These are phyloP conservation scores for Filobasidium floriforme DNA, from an alignment of 768 basidiomycete genomes.

Conservation along the genomic window DNA sequence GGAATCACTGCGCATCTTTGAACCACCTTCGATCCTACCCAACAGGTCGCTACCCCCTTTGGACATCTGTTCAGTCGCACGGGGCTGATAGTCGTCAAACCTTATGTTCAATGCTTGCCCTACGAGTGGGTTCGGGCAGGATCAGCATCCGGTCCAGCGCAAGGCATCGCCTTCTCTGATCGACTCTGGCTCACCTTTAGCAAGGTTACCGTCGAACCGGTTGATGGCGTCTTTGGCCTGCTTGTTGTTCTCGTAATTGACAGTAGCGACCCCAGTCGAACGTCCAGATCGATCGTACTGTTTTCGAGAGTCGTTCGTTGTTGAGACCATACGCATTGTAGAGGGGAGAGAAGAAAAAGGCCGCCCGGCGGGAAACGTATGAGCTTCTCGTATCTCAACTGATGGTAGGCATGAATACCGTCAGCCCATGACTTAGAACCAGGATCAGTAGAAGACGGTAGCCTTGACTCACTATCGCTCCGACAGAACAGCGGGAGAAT, in stretches of 20 bases:
- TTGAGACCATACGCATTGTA: neutral
- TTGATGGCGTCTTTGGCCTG: constrained; percentile 79
- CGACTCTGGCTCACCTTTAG: constrained; percentile 59
- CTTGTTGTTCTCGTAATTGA: constrained; percentile 67
- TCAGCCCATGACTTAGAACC: neutral
- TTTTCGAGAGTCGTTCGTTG: neutral
- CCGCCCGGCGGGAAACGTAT: constrained; percentile 12
- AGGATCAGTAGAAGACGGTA: neutral
- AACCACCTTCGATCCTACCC: constrained; percentile 5
- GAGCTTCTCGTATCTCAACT: constrained; percentile 9
- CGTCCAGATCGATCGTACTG: constrained; percentile 95
- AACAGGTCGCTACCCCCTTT: constrained; percentile 2
- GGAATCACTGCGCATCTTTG: neutral
- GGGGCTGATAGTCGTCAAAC: constrained; percentile 19
- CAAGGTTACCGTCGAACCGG: constrained; percentile 75
- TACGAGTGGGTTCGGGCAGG: neutral
- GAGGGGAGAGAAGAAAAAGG: constrained; percentile 7
- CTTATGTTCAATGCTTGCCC: constrained; percentile 24
- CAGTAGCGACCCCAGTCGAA: constrained; percentile 71
- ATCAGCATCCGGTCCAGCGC: neutral
- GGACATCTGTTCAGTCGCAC: neutral
- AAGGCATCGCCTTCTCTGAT: neutral
- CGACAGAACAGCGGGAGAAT: neutral
- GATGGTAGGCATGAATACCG: neutral
- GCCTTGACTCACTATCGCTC: constrained; percentile 9